Evolutionary conservation across 23 red algal genomes (phyloP), one percentile per base, ranked within the genome.

Genomic region (Cyanidioschyzon merolae): DNA sequence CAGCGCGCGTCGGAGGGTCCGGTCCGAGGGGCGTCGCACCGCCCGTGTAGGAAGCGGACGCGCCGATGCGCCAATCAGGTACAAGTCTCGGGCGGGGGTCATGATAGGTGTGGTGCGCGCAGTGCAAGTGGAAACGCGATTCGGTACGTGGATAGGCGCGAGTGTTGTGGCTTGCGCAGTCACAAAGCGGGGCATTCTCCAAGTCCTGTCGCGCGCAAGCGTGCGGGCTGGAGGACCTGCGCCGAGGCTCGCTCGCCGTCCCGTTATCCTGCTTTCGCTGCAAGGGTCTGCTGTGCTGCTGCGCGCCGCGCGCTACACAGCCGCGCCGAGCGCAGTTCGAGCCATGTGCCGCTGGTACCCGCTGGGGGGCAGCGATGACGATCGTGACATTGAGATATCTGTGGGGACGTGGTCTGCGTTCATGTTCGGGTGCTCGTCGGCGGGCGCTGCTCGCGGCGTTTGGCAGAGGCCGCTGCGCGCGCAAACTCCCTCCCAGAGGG

Each of bases 341-440:
- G 63, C 50, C 32, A 35, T 71, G 63, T 35, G 63, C 29, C 63
- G n/a, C 63, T 71, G 63, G 63, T 71, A 71, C 63, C 63, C 32
- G 63, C 63, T 71, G 32, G 63, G 63, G n/a, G 63, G 63, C 63
- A 71, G 32, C 63, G 63, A 71, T 71, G 63, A 32, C 63, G 63
- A 71, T 25, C 32, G 63, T 32, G n/a, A 35, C 21, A 32, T 15
- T 25, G n/a, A 27, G n/a, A 71, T 71, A 27, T 71, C 30, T 32
- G 63, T 71, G 63, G 63, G 63, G 63, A 71, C 63, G 63, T 35
- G 63, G n/a, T 54, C 45, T 54, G 45, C 45, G 45, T 54, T 54
- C 45, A 54, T 54, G 45, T 7, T 54, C 45, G 21, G 45, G 7
- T 7, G 7, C 12, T 7, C 45, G 45, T 7, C 45, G 45, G 45